Base-by-base conservation (phyloP, 164 flowering plant genomes). In the Dillenia turbinata region DNA sequence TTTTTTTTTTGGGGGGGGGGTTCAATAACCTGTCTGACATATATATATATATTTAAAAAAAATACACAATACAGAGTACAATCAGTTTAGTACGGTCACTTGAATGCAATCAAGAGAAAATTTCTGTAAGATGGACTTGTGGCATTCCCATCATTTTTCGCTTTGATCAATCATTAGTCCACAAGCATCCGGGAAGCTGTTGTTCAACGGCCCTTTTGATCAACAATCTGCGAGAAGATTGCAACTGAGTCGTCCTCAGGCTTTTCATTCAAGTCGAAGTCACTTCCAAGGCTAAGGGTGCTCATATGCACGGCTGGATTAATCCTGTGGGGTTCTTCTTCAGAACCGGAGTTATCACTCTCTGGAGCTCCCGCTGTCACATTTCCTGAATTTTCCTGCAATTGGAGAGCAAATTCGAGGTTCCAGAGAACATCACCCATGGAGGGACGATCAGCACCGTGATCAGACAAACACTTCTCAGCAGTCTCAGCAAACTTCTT, bases 341-440 rank as follows among this genome's bases (percentile, higher is more conserved):
- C 40, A 14, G 26, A 16, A 11, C 22, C 6, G 7, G 40, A 33
- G 40, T 33, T 33, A 33, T 33, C 40, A 33, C 40, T 5, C 40
- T 33, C 40, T 33, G 40, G 40, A 5, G 40, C 40, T 33, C 40
- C 40, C 5, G 40, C 5, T 33, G 40, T 33, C 40, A 33, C 7
- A 33, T 33, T 33, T 33, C 40, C 76, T 0, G 74, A 47, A 44
- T 67, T 75, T 12, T 62, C 74, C 55, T 83, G 86, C 57, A 83
- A 9, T 44, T 87, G 86, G 22, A 79, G 73, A 9, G 78, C 78
- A 26, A 77, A 80, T 66, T 87, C 86, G 1, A 87, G 88, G 44
- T 80, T 83, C 89, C 89, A 85, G 53, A 87, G 45, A 12, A 85
- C 78, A 49, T 82, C 82, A 1, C 85, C 84, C 89, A 87, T 83